Evolutionary conservation across 1,139 yeast species (phyloP).

Genomic region (Kazachstania sp.): DNA sequence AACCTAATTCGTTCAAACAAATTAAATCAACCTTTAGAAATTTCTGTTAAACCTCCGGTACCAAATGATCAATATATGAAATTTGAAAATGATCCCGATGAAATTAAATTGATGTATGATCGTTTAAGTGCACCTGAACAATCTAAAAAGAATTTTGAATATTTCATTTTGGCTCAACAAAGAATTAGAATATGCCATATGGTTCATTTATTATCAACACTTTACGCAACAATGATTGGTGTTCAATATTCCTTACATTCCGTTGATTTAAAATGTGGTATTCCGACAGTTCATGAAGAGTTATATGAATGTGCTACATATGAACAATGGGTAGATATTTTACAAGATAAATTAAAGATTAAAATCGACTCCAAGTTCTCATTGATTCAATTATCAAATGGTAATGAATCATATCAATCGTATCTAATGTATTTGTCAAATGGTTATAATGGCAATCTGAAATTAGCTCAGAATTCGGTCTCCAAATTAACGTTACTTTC

Average conservation of each 20-base stretch:
- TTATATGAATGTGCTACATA: constrained; percentile 59
- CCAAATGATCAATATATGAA: constrained; percentile 29
- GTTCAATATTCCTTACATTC: constrained; percentile 49
- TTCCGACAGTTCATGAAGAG: constrained; percentile 53
- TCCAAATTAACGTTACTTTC: constrained; percentile 55
- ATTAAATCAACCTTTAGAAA: constrained; percentile 61
- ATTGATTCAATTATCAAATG: constrained; percentile 50
- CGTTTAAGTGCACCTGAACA: constrained; percentile 31
- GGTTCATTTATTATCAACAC: constrained; percentile 61
- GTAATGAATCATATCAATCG: constrained; percentile 42
- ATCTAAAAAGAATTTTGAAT: constrained; percentile 51
- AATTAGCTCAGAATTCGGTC: constrained; percentile 31
- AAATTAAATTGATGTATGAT: constrained; percentile 29
- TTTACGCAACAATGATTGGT: constrained; percentile 62
- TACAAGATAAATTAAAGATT: constrained; percentile 30
- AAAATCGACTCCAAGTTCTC: constrained; percentile 41
- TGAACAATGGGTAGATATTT: constrained; percentile 48
- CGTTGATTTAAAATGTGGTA: constrained; percentile 61
- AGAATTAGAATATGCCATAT: constrained; percentile 80
- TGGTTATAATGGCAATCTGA: constrained; percentile 26
- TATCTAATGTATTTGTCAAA: constrained; percentile 43
- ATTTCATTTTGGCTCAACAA: constrained; percentile 73
- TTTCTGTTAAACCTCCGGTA: constrained; percentile 51
- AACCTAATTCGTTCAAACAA: constrained; percentile 74
- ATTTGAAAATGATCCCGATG: constrained; percentile 27